Conservation (phyloP, 1,284 basidiomycete species). For the Melampsora occidentalis region DNA sequence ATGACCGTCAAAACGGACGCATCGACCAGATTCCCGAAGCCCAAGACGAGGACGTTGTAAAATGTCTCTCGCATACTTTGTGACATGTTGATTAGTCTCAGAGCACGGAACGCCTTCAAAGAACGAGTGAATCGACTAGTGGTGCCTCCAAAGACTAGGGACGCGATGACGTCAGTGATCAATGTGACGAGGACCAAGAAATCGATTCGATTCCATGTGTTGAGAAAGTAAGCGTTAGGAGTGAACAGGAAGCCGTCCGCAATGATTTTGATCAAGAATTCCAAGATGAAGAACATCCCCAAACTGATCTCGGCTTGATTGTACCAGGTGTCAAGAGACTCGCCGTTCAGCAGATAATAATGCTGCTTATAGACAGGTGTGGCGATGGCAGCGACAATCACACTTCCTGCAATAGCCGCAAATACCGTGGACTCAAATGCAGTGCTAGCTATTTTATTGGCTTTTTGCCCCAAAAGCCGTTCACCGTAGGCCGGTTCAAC, state of each 20-base stretch:
- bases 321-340: conserved; percentile 39
- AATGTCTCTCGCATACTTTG: conserved; percentile 84
- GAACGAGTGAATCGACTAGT: conserved; percentile 78
- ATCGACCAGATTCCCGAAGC: conserved; percentile 79
- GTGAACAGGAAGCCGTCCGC: conserved; percentile 73
- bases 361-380: conserved; percentile 79
- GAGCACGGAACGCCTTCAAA: conserved; percentile 81
- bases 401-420: conserved; percentile 74
- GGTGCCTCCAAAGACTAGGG: conserved; percentile 61
- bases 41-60: conserved; percentile 84
- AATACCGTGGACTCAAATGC: conserved; percentile 75
- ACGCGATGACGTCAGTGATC: conserved; percentile 69
- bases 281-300: conserved; percentile 71
- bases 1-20: conserved; percentile 88
- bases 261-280: conserved; percentile 84
- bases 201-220: conserved; percentile 89
- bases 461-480: conserved; percentile 24
- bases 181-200: conserved; percentile 79
- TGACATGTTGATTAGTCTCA: conserved; percentile 85
- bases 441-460: conserved; percentile 61
- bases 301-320: conserved; percentile 59
- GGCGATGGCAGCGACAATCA: conserved; percentile 78
- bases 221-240: conserved; percentile 87
- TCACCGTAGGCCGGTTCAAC: conserved; percentile 74
- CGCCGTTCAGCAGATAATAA: conserved; percentile 27